Evolutionary conservation across 257 asterid species (phyloP), one percentile per base, ranked within the genome.

Genomic region (Cinchona pubescens): DNA sequence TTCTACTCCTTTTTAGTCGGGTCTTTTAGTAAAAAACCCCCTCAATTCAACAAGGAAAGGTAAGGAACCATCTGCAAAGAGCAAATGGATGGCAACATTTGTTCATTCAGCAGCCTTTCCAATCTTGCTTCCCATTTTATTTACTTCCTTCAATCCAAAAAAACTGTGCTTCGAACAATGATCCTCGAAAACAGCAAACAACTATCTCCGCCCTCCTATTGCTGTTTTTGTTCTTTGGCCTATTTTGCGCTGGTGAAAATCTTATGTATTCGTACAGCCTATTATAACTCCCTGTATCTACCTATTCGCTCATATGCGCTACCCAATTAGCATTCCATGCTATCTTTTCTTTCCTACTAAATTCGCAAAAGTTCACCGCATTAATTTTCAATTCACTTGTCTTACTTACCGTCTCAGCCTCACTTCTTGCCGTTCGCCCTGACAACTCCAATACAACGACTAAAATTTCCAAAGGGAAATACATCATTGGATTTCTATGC

Each of bases 11-110:
- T n/a, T n/a, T n/a, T n/a, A n/a, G n/a, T n/a, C n/a, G n/a, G n/a
- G n/a, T n/a, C n/a, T n/a, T n/a, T n/a, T n/a, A n/a, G n/a, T n/a
- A n/a, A n/a, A n/a, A n/a, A n/a, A n/a, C n/a, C n/a, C n/a, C n/a
- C n/a, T n/a, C n/a, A n/a, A n/a, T n/a, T n/a, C n/a, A n/a, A n/a
- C n/a, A n/a, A n/a, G n/a, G n/a, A n/a, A n/a, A n/a, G n/a, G n/a
- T n/a, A n/a, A n/a, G n/a, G n/a, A n/a, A n/a, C n/a, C n/a, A n/a
- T n/a, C n/a, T n/a, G n/a, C n/a, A n/a, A 84, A 84, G 75, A 84
- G 87, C 72, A 84, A 75, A 76, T 84, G 87, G 87, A 81, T 81
- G 73, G 83, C 83, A 12, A 84, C 87, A n/a, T 64, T 84, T 12
- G 85, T 84, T 34, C 83, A 79, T 63, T 72, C 85, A 27, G 65